Conservation (phyloP, 31 red algal genomes). For the Odonthalia washingtoniensis region DNA sequence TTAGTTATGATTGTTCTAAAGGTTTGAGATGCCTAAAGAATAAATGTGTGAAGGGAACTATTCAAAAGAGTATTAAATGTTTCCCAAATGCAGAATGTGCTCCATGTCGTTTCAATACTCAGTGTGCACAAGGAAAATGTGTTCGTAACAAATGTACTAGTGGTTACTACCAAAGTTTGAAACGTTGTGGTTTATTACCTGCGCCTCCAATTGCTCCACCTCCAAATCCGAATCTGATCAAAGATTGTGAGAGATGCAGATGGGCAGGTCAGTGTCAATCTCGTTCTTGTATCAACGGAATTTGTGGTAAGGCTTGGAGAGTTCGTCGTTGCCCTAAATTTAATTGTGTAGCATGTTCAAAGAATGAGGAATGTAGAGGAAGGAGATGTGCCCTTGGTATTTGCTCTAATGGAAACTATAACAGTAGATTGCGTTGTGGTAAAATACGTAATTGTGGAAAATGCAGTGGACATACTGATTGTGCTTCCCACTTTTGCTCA, state of each 20-base stretch:
- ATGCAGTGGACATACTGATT: neutral
- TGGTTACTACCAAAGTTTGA: neutral
- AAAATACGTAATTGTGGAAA: neutral
- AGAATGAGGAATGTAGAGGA: neutral
- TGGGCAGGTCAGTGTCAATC: neutral
- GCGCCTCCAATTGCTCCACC: neutral
- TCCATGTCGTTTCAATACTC: neutral
- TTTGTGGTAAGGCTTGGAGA: neutral
- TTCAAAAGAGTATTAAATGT: slow-evolving; percentile 3
- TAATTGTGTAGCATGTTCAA: neutral
- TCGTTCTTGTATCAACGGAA: neutral
- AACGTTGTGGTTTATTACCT: neutral
- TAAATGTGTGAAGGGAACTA: slow-evolving; percentile 10
- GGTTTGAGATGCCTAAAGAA: neutral
- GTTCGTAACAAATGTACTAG: slow-evolving; percentile 13
- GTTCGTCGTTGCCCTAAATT: neutral
- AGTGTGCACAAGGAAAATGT: slow-evolving; percentile 16
- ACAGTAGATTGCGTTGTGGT: neutral
- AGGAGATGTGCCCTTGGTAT: neutral
- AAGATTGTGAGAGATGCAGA: neutral
- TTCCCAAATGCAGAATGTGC: slow-evolving; percentile 23
- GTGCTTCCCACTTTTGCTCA: neutral
- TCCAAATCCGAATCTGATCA: neutral
- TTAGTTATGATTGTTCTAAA: neutral
- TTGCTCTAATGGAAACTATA: neutral